These are phyloP conservation scores for Brassica hybrid DNA, from an alignment of 441 rosid genomes.

Conservation along the genomic window DNA sequence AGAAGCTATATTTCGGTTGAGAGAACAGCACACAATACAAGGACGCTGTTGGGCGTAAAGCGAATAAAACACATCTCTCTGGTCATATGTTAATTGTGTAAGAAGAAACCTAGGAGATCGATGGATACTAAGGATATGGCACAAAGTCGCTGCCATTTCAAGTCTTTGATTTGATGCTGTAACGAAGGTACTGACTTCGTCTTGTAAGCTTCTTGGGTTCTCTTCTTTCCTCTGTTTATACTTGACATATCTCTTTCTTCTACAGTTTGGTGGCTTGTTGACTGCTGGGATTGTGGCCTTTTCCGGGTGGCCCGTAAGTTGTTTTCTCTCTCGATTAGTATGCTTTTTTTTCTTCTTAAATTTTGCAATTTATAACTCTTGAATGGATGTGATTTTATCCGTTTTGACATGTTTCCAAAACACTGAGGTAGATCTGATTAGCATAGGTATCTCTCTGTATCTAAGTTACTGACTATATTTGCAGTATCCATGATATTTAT, in stretches of 20 bases:
- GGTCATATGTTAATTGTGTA: no score
- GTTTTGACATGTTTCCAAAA: neutral
- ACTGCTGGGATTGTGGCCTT: slow-evolving; percentile 83
- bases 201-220: slow-evolving; percentile 50
- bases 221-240: neutral
- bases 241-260: slow-evolving; percentile 1
- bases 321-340: neutral
- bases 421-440: neutral
- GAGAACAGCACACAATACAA: no score
- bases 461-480: neutral
- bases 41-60: no score
- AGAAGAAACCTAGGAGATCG: no score
- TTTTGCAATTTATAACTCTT: slow-evolving; percentile 4
- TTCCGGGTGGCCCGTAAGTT: slow-evolving; percentile 81
- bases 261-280: slow-evolving; percentile 90
- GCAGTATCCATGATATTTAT: neutral
- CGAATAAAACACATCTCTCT: no score
- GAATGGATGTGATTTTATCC: neutral
- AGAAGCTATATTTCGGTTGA: no score
- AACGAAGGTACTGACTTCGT: neutral
- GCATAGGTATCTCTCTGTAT: neutral
- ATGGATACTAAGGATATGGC: neutral
- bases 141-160: neutral
- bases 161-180: neutral
- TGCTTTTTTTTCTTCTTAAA: neutral